phyloP scores from a whole-genome alignment of 2,329 filamentous ascomycete genomes.

The Pestalotiopsis sp. region DNA sequence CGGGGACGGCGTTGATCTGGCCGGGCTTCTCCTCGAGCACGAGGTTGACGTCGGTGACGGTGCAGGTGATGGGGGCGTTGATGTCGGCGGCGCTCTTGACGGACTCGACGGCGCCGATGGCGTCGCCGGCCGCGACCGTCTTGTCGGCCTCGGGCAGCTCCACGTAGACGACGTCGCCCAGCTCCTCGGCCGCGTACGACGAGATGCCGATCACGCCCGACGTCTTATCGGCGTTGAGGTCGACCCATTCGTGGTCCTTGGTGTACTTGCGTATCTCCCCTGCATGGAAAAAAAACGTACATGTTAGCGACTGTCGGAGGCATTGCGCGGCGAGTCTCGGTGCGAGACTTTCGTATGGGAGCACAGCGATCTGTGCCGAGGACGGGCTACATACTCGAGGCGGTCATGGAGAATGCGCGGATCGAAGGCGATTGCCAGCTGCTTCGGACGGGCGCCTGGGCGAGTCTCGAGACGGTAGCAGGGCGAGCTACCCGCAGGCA shows the following conservation, averaged over 20 bases:
- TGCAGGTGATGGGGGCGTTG: constrained; percentile 82
- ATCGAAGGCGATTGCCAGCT: constrained; percentile 40
- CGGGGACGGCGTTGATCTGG: constrained; percentile 86
- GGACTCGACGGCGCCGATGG: constrained; percentile 93
- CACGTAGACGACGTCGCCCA: constrained; percentile 96
- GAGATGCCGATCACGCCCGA: constrained; percentile 85
- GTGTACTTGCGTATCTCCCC: constrained; percentile 82
- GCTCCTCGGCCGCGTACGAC: constrained; percentile 84
- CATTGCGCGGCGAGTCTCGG: background rate
- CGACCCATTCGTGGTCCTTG: constrained; percentile 98
- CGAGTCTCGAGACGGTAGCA: constrained; percentile 42
- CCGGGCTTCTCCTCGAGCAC: constrained; percentile 82
- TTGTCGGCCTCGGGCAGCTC: constrained; percentile 79
- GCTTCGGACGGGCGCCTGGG: constrained; percentile 34
- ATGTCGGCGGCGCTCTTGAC: constrained; percentile 99
- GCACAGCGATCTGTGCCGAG: constrained; percentile 25
- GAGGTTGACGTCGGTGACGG: constrained; percentile 73
- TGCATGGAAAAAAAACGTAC: constrained; percentile 30
- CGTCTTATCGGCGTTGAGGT: constrained; percentile 80
- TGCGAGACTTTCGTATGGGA: background rate
- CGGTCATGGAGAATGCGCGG: constrained; percentile 50
- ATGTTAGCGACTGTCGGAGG: background rate
- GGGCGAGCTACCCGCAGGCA: constrained; percentile 54
- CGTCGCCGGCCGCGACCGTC: constrained; percentile 74
- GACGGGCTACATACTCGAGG: constrained; percentile 39